Base-by-base conservation (phyloP, 2,329 filamentous ascomycete species). In the Aspergillus spinulosporus region DNA sequence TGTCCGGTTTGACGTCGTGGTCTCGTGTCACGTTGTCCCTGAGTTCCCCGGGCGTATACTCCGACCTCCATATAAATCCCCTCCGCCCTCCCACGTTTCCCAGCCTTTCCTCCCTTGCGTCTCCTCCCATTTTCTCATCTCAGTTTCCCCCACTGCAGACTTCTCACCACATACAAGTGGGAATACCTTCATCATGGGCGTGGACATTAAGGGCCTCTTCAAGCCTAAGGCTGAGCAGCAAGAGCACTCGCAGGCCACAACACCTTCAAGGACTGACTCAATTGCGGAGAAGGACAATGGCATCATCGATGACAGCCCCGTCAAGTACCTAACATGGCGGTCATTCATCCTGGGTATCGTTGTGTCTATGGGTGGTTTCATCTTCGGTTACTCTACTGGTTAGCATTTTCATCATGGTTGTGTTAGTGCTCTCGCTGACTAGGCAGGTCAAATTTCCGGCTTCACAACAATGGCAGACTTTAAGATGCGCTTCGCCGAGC, bases 381-480 rank as follows among this genome's bases (percentile, higher is more conserved):
- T 78, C 56, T 78, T 78, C 62, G 75, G 76, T 60, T 78, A 77
- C 62, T 69, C 74, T 15, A 76, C 74, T 59, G 74, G 73, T 73
- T 66, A 58, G 65, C 61, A 4, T 57, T 52, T 9, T 15, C n/a
- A 31, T 12, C 12, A 45, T 49, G 31, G 14, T 12, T 21, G 4
- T 14, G 15, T 14, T 11, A n/a, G 4, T 11, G 5, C 12, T 26
- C 29, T 47, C 42, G 15, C 45, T 40, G 11, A 49, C 49, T 59
- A 15, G 62, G 45, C 64, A 68, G 73, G 74, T 62, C 74, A 78
- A 67, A 76, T 78, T 59, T 68, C 75, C 32, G 76, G 76, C 59
- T 78, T 79, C 60, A 69, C 76, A 12, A 73, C 72, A 46, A 80
- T 79, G 77, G n/a, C 68, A 0, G 71, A 80, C 61, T 80, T 80